These are phyloP conservation scores for Hyphopichia khmerensis DNA, from an alignment of 1,139 yeast genomes.

Conservation along the genomic window DNA sequence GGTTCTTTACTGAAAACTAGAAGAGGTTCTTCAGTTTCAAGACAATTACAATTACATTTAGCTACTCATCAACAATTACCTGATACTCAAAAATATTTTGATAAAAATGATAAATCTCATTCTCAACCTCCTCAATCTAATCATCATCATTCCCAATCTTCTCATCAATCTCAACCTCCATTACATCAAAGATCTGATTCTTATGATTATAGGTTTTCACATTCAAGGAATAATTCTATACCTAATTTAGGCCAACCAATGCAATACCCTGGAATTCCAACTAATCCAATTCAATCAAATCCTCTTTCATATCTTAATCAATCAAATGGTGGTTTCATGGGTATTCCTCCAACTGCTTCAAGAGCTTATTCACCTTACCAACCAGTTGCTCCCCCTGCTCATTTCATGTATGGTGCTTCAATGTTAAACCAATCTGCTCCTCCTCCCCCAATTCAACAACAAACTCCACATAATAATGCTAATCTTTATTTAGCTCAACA, in stretches of 20 bases:
- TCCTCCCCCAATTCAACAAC: conserved; percentile 12
- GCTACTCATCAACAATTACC: conserved; percentile 72
- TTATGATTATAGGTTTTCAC: conserved; percentile 14
- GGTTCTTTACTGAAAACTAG: conserved; percentile 74
- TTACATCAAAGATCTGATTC: conserved; percentile 10
- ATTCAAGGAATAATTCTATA: conserved; percentile 17
- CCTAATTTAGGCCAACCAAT: conserved; percentile 21
- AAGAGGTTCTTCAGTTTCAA: conserved; percentile 75
- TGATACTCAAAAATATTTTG: conserved; percentile 36
- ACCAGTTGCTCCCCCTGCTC: conserved; percentile 9
- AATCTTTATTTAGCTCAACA: conserved; percentile 6
- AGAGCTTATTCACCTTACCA: conserved; percentile 6
- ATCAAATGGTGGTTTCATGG: conserved; percentile 5
- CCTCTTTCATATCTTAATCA: conserved; percentile 22
- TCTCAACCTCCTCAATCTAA: conserved; percentile 7
- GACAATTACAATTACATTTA: conserved; percentile 74
- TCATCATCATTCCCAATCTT: not conserved
- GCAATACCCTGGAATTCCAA: conserved; percentile 13
- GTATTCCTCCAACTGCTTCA: conserved; percentile 11
- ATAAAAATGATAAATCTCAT: conserved; percentile 19
- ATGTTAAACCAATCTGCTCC: conserved; percentile 12
- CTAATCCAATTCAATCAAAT: conserved; percentile 22
- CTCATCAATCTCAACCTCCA: not conserved
- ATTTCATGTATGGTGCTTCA: conserved; percentile 12
- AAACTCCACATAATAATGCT: conserved; percentile 9